Evolutionary conservation across 1,284 basidiomycete genomes (phyloP).

Genomic region (Sanghuangporus sanghuang): DNA sequence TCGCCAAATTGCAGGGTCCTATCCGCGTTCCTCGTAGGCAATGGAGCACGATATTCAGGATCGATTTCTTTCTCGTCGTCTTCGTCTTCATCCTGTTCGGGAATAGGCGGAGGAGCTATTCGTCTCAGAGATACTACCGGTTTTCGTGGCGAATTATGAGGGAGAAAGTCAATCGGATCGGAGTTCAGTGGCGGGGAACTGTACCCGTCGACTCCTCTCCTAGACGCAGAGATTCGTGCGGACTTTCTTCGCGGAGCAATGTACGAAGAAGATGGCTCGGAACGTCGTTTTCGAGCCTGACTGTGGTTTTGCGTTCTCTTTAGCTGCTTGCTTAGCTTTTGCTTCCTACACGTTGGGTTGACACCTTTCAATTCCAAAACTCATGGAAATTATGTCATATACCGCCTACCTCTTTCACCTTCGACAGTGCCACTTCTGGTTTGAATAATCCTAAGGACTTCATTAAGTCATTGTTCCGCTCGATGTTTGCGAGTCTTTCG

Average conservation of each 20-base stretch:
- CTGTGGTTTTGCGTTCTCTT: not conserved
- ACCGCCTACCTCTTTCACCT: not conserved
- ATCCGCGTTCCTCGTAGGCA: slow-evolving; percentile 24
- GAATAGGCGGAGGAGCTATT: not conserved
- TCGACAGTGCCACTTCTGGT: slow-evolving; percentile 7
- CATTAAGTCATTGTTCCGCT: slow-evolving; percentile 25
- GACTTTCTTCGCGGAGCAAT: slow-evolving; percentile 21
- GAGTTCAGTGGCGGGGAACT: slow-evolving; percentile 3
- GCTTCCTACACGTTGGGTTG: not conserved
- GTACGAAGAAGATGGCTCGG: slow-evolving; percentile 23
- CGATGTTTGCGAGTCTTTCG: slow-evolving; percentile 31
- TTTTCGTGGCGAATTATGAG: not conserved
- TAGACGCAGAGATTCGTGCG: slow-evolving; percentile 6
- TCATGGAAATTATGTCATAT: not conserved
- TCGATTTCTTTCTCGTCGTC: slow-evolving; percentile 14
- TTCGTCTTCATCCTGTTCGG: slow-evolving; percentile 3
- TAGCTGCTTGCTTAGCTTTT: not conserved
- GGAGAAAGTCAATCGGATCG: slow-evolving; percentile 18
- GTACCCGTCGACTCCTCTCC: not conserved
- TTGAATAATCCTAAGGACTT: slow-evolving; percentile 20
- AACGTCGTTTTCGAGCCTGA: slow-evolving; percentile 14
- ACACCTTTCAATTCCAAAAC: not conserved
- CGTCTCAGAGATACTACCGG: slow-evolving; percentile 1
- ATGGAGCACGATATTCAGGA: slow-evolving; percentile 18
- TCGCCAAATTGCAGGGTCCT: slow-evolving; percentile 32